Conservation (phyloP, 257 asterid genomes). For the Coffea canephora region DNA sequence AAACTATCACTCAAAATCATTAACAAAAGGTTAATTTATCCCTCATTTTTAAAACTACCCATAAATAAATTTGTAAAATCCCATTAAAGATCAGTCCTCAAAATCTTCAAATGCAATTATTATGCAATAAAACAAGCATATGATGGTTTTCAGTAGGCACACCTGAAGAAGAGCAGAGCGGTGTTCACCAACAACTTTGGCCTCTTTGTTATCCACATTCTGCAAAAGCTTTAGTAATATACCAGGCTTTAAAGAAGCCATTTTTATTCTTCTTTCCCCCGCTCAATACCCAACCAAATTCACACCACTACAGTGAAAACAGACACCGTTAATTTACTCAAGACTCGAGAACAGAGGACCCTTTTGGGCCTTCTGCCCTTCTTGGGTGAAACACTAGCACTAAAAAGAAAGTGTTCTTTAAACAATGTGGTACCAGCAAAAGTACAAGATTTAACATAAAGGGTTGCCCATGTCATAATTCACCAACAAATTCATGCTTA, state of each 20-base stretch:
- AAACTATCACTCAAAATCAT: not conserved
- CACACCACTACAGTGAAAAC: slow-evolving; percentile 5
- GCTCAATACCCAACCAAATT: not conserved
- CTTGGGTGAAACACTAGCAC: not conserved
- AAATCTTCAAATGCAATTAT: not conserved
- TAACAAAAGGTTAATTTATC: not conserved
- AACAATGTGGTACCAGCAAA: not conserved
- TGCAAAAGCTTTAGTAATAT: slow-evolving; percentile 66
- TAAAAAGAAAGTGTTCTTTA: slow-evolving; percentile 2
- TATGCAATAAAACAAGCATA: not conserved
- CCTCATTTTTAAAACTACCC: not conserved
- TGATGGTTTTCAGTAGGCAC: not conserved
- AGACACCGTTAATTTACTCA: not conserved
- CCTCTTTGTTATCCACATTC: slow-evolving; percentile 63
- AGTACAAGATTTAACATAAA: not conserved
- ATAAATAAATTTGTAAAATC: not conserved
- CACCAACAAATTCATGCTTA: too few species aligned
- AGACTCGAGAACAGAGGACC: slow-evolving; percentile 8
- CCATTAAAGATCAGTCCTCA: not conserved
- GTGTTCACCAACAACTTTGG: slow-evolving; percentile 81
- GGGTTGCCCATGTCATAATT: not conserved
- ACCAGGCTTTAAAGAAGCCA: slow-evolving; percentile 86
- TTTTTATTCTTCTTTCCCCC: slow-evolving; percentile 12
- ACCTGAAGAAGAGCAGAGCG: slow-evolving; percentile 96
- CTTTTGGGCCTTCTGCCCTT: slow-evolving; percentile 5